phyloP scores from a whole-genome alignment of 208 protist genomes.

The Leishmania mexicana region DNA sequence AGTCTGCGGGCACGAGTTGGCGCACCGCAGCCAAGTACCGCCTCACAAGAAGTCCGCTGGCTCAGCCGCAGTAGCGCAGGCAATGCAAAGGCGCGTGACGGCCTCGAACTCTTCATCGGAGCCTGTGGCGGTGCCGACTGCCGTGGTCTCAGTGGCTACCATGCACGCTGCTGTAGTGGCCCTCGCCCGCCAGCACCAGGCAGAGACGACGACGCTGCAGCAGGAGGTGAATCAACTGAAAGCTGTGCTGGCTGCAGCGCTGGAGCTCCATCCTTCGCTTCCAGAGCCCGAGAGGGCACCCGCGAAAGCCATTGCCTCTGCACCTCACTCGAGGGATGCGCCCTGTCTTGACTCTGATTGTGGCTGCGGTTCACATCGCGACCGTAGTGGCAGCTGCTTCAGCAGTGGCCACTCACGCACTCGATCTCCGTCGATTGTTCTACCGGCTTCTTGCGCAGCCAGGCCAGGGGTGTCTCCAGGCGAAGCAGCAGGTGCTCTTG shows the following conservation, averaged over 20 bases:
- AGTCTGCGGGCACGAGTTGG: neutral
- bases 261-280: neutral
- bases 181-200: neutral
- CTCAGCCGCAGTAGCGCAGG: neutral
- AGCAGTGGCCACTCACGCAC: neutral
- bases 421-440: slow-evolving; percentile 23
- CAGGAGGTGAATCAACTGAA: slow-evolving; percentile 10
- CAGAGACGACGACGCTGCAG: neutral
- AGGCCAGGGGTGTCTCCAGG: neutral
- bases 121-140: neutral
- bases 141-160: slow-evolving; percentile 12
- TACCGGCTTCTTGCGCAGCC: neutral
- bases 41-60: neutral
- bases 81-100: too few species aligned
- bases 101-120: neutral
- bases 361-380: neutral
- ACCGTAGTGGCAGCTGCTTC: neutral
- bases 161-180: slow-evolving; percentile 1
- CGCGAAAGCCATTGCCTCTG: neutral
- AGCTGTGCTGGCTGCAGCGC: neutral
- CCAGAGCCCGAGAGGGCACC: neutral
- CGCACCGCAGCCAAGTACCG: neutral
- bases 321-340: neutral
- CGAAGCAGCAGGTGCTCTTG: neutral
- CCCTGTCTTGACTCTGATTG: neutral